Percentiles rank a stretch among this genome's conserved stretches.
phyloP scores from a whole-genome alignment of 768 basidiomycete species.

The Boletales sp. region DNA sequence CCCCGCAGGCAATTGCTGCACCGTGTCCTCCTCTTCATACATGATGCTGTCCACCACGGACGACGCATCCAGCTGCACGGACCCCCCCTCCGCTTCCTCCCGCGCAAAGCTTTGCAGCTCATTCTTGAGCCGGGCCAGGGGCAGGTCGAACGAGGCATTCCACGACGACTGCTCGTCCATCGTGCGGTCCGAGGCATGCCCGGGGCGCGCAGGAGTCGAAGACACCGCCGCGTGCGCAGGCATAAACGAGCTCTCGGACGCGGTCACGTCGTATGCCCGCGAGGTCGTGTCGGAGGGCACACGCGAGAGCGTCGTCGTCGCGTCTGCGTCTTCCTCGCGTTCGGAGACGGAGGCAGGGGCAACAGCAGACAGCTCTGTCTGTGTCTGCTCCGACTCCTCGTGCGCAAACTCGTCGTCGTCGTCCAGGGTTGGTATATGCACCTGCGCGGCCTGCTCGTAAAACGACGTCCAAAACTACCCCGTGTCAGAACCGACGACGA shows the following conservation, averaged over 20 bases:
- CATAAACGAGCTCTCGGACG: conserved; percentile 71
- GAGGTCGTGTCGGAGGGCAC: conserved; percentile 3
- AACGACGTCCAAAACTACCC: conserved; percentile 93
- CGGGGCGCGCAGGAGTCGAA: conserved; percentile 65
- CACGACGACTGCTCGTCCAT: conserved; percentile 57
- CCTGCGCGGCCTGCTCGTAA: conserved; percentile 90
- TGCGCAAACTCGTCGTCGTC: too few relatives aligned
- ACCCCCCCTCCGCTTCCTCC: conserved; percentile 36
- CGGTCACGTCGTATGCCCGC: conserved; percentile 36
- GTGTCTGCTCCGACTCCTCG: conserved; percentile 1
- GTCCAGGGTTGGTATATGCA: conserved; percentile 77
- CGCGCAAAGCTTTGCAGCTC: conserved; percentile 54
- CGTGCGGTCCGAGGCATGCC: conserved; percentile 34
- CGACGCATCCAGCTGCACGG: conserved; percentile 16
- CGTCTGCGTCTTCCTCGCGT: neutral
- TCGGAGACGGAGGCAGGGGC: conserved; percentile 12
- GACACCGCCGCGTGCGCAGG: conserved; percentile 64
- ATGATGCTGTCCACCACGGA: conserved; percentile 25
- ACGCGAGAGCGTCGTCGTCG: conserved; percentile 11
- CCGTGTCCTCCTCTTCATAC: conserved; percentile 27
- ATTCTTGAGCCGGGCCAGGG: conserved; percentile 62
- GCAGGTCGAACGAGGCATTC: conserved; percentile 72
- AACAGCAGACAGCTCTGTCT: conserved; percentile 32
- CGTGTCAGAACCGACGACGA: neutral
- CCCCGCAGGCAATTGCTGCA: conserved; percentile 24